Evolutionary conservation across 2,329 filamentous ascomycete species (phyloP).

Genomic region (Aphanocladium album): DNA sequence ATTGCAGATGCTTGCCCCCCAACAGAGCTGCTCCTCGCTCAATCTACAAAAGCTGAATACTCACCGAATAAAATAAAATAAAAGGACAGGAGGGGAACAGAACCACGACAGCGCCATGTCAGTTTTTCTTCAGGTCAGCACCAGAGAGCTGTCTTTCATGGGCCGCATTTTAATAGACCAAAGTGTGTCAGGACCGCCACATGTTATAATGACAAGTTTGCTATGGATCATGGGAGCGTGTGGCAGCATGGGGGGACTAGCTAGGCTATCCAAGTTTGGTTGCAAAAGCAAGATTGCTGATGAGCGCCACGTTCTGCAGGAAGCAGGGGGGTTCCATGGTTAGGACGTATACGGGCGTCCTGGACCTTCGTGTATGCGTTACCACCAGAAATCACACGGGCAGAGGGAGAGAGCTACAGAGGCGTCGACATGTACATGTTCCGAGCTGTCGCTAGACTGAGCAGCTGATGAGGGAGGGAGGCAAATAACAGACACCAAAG

Average conservation of each 20-base stretch:
- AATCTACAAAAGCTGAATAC: neutral
- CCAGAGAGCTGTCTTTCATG: neutral
- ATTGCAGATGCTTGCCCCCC: neutral
- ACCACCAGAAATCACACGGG: neutral
- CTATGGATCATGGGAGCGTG: neutral
- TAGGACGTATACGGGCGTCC: too few species aligned
- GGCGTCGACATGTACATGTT: neutral
- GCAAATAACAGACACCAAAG: neutral
- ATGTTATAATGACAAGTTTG: neutral
- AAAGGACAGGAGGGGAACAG: neutral
- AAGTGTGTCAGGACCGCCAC: neutral
- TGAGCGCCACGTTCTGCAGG: neutral
- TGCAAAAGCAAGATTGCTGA: neutral
- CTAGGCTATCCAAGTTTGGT: neutral
- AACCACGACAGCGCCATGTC: neutral
- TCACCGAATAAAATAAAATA: too few species aligned
- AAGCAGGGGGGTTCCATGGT: neutral
- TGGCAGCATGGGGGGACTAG: neutral
- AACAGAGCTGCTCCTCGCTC: neutral
- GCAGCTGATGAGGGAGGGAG: neutral
- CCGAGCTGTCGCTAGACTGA: neutral
- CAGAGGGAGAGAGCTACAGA: neutral
- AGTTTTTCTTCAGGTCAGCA: neutral
- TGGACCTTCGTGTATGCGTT: neutral
- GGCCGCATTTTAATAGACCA: neutral